A percentile compares a stretch with the other conserved stretches of the same genome.
Evolutionary conservation across 2,329 filamentous ascomycete species (phyloP).

Genomic region (Fonsecaea erecta): DNA sequence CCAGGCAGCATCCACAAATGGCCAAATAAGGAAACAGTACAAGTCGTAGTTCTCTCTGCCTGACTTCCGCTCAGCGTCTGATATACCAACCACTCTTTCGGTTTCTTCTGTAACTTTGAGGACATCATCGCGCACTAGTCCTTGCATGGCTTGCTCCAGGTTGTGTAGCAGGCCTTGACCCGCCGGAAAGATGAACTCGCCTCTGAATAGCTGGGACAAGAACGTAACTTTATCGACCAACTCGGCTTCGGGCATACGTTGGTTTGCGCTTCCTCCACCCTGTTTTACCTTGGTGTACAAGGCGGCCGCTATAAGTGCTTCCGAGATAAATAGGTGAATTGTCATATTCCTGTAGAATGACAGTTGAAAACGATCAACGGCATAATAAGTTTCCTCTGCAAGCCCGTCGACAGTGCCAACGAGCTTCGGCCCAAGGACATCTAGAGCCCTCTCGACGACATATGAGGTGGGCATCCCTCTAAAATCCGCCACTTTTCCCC

Average conservation of each 20-base stretch:
- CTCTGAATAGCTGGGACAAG: constrained; percentile 86
- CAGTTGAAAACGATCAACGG: constrained; percentile 93
- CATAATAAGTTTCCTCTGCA: constrained; percentile 89
- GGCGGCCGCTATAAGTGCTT: constrained; percentile 84
- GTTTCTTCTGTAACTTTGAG: constrained; percentile 67
- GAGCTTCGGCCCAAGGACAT: constrained; percentile 86
- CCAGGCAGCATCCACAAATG: constrained; percentile 95
- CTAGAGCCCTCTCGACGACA: constrained; percentile 86
- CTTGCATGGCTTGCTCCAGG: constrained; percentile 75
- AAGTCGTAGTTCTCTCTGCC: constrained; percentile 97
- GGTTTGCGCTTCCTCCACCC: constrained; percentile 80
- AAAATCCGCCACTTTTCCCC: constrained; percentile 92
- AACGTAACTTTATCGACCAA: constrained; percentile 82
- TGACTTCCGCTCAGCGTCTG: constrained; percentile 72
- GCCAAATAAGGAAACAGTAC: constrained; percentile 98
- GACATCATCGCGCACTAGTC: constrained; percentile 78
- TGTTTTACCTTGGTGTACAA: constrained; percentile 91
- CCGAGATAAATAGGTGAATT: constrained; percentile 94
- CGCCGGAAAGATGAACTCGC: constrained; percentile 94
- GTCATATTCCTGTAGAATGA: constrained; percentile 99
- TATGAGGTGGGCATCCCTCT: constrained; percentile 76
- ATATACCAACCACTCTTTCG: constrained; percentile 72
- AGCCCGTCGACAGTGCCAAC: constrained; percentile 79
- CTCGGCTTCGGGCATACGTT: constrained; percentile 75
- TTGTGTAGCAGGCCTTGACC: constrained; percentile 77